Base-by-base conservation (phyloP, 2,329 filamentous ascomycete genomes). In the Ceratocystis diversiconidia region DNA sequence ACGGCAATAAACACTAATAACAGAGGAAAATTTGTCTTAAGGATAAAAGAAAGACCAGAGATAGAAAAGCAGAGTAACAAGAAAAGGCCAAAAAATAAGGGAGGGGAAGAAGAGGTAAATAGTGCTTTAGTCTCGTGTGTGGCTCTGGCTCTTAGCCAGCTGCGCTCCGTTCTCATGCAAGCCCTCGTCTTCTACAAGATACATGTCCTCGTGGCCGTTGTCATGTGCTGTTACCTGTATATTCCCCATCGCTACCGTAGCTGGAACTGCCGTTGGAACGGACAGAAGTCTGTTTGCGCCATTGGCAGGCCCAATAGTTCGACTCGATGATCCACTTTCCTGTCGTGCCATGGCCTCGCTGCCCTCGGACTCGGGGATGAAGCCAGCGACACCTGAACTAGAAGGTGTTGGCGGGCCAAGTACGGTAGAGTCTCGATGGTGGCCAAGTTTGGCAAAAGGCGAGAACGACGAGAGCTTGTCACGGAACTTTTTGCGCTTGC, bases 181-280 rank as follows among this genome's bases (percentile, higher is more conserved):
- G 22, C 44, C 62, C 41, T 62, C 63, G 30, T 65, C 63, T 15
- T 67, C 66, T 17, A 67, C 66, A 30, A 67, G 52, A 30, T 64
- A 67, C 63, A 67, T 65, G n/a, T 67, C 66, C 43, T 67, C 66
- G 4, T 43, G 43, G 8, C 66, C 66, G 48, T 67, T 67, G 28
- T 43, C 63, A n/a, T 65, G 63, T 28, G 50, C 64, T 28, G 66
- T 67, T 15, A 67, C 52, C 41, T 32, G 61, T 15, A 25, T 55
- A 8, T 12, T 32, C 17, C 55, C 61, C 22, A 44, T 43, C 10
- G 59, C 30, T 0, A 19, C 22, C 25, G 17, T 2, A 17, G 28
- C 41, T 15, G 32, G 36, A 12, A 12, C 60, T 36, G 17, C 32
- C 30, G 60, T 4, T 12, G 60, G 10, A 30, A 32, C 17, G 1